These are phyloP conservation scores for Kodamaea ohmeri DNA, from an alignment of 1,139 yeast genomes.

Conservation along the genomic window DNA sequence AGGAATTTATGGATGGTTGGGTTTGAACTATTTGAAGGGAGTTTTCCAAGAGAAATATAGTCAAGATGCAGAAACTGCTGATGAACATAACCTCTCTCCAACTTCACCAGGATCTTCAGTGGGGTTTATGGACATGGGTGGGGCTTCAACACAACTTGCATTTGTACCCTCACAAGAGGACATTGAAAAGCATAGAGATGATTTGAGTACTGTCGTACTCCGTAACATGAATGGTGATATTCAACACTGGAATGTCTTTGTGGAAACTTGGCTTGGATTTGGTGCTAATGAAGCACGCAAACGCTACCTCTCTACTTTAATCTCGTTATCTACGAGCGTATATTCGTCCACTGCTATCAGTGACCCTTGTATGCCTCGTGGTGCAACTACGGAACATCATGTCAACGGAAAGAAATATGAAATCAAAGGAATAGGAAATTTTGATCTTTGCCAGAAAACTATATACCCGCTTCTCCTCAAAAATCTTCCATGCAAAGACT, in stretches of 20 bases:
- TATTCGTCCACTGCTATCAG: constrained; percentile 29
- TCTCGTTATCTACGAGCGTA: constrained; percentile 25
- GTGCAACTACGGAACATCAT: constrained; percentile 42
- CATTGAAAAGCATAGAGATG: constrained; percentile 56
- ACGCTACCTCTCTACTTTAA: constrained; percentile 57
- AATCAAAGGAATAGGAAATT: constrained; percentile 64
- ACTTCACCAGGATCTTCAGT: constrained; percentile 39
- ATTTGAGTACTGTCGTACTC: constrained; percentile 55
- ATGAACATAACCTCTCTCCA: constrained; percentile 26
- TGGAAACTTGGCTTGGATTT: constrained; percentile 80
- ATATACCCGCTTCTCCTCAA: constrained; percentile 71
- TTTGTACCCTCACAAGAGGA: constrained; percentile 63
- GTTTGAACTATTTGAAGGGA: constrained; percentile 64
- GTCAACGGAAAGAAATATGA: constrained; percentile 45
- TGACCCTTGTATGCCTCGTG: constrained; percentile 73
- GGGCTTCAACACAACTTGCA: constrained; percentile 81
- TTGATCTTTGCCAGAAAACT: constrained; percentile 61
- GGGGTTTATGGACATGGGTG: constrained; percentile 92
- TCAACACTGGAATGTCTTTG: constrained; percentile 71
- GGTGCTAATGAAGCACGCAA: constrained; percentile 79
- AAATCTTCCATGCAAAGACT: constrained; percentile 68
- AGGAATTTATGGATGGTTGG: constrained; percentile 80
- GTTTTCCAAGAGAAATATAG: constrained; percentile 27
- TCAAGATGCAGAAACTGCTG: constrained; percentile 21
- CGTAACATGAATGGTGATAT: constrained; percentile 58